Conservation (phyloP, 2,329 filamentous ascomycete genomes). For the Curvularia sp. region DNA sequence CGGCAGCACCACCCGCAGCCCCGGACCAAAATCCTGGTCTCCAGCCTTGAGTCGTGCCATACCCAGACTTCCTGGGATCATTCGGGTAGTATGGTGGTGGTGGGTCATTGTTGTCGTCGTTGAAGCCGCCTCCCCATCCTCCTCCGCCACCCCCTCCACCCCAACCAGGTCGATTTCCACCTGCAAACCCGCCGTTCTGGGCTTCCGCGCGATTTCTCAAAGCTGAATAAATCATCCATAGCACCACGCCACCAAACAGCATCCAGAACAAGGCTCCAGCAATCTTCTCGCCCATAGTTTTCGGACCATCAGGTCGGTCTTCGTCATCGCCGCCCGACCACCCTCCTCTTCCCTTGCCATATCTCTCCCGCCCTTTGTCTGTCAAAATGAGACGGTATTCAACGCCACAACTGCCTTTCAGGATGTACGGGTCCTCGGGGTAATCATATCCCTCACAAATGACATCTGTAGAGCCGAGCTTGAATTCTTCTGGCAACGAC, state of each 20-base stretch:
- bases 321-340: constrained; percentile 47
- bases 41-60: constrained; percentile 60
- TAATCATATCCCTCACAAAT: constrained; percentile 86
- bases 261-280: constrained; percentile 62
- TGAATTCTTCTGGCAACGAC: constrained; percentile 67
- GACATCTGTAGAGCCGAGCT: constrained; percentile 86
- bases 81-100: constrained; percentile 57
- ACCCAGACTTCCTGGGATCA: constrained; percentile 33
- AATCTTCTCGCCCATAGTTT: constrained; percentile 38
- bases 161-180: constrained; percentile 43
- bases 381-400: constrained; percentile 86
- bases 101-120: constrained; percentile 54
- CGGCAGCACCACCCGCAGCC: constrained; percentile 71
- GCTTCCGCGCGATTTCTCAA: constrained; percentile 47
- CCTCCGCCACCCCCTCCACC: constrained; percentile 53
- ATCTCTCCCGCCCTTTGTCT: constrained; percentile 73
- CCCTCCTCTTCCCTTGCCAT: constrained; percentile 62
- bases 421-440: constrained; percentile 80
- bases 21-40: constrained; percentile 78
- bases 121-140: constrained; percentile 46
- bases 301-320: constrained; percentile 51
- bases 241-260: constrained; percentile 66
- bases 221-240: constrained; percentile 68
- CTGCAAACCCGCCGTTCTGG: constrained; percentile 31
- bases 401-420: constrained; percentile 91